Percentiles rank a stretch among this genome's conserved stretches.
These are phyloP conservation scores for Pelargonium fulgidum DNA, from an alignment of 441 rosid species.

Conservation along the genomic window DNA sequence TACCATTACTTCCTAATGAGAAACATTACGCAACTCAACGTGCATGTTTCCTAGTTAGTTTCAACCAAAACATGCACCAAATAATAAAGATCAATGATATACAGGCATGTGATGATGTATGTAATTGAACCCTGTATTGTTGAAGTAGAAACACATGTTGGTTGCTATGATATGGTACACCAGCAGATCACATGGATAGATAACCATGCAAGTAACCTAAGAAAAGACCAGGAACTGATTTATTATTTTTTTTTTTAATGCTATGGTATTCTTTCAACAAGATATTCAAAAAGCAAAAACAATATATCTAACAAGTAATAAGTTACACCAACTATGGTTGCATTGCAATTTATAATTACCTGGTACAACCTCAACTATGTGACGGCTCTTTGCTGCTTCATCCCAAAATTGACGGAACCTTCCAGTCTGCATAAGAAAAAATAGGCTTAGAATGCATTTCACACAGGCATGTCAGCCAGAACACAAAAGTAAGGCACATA, in stretches of 20 bases:
- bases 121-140: neutral
- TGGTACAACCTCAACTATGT: constrained; percentile 86
- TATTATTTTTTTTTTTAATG: neutral
- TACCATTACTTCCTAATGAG: no score
- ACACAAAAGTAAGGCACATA: constrained; percentile 19
- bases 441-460: constrained; percentile 1
- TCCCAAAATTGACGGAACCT: constrained; percentile 91
- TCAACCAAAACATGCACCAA: neutral
- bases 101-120: neutral
- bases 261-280: neutral
- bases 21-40: neutral
- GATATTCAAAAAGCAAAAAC: neutral
- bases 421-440: constrained; percentile 58
- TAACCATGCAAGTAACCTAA: neutral
- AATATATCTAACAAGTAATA: neutral
- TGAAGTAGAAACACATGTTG: constrained; percentile 4
- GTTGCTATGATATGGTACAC: neutral
- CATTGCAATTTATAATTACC: constrained; percentile 36
- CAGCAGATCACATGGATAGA: neutral
- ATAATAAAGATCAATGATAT: neutral
- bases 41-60: neutral
- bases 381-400: constrained; percentile 83
- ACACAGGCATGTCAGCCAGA: neutral
- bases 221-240: neutral
- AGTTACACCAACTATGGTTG: neutral